Conservation (phyloP, 208 protist genomes). For the Leishmania arabica region DNA sequence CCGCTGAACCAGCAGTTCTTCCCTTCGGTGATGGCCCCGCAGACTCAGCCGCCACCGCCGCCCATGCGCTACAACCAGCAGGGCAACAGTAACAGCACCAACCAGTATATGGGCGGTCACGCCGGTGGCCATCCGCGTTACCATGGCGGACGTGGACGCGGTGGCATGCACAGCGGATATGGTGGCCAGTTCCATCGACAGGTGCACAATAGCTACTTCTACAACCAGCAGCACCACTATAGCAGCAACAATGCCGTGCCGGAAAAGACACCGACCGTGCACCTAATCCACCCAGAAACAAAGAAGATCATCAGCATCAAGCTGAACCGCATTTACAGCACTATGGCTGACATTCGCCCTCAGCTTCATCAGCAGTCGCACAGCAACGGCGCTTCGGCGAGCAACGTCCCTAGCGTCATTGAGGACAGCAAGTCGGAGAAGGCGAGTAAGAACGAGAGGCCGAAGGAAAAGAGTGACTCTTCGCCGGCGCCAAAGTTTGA, state of each 20-base stretch:
- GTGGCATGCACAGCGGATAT: conserved; percentile 24
- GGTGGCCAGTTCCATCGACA: conserved; percentile 31
- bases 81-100: conserved; percentile 32
- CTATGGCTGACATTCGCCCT: conserved; percentile 48
- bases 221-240: conserved; percentile 54
- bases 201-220: conserved; percentile 53
- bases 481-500: conserved; percentile 19
- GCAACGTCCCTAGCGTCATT: conserved; percentile 24
- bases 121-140: conserved; percentile 6
- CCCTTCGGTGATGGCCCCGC: conserved; percentile 6
- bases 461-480: conserved; percentile 22
- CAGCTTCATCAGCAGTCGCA: conserved; percentile 31
- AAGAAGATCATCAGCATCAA: conserved; percentile 54
- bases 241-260: conserved; percentile 74
- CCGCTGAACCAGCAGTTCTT: conserved; percentile 21
- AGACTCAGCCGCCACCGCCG: conserved; percentile 12
- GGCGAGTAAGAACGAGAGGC: conserved; percentile 9
- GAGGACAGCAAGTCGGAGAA: conserved; percentile 16
- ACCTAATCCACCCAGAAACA: conserved; percentile 46
- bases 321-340: conserved; percentile 67
- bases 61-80: conserved; percentile 28
- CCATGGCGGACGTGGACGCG: conserved; percentile 19
- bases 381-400: conserved; percentile 8
- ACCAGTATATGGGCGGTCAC: conserved; percentile 19
- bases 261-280: conserved; percentile 65